These are phyloP conservation scores for Colletotrichum ledebouriae DNA, from an alignment of 2,329 filamentous ascomycete genomes.

Conservation along the genomic window DNA sequence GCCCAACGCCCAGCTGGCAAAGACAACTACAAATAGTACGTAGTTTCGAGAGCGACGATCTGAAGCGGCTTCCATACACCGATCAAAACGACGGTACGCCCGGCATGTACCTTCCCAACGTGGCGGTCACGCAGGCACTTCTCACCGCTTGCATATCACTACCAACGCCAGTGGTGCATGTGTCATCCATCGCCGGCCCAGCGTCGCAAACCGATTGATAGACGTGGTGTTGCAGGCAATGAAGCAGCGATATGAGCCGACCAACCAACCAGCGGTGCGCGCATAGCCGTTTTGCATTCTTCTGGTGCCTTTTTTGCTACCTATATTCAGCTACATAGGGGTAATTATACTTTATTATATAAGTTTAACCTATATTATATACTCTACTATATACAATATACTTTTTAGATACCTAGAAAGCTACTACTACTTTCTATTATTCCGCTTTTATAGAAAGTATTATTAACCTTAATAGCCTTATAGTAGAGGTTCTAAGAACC, in stretches of 20 bases:
- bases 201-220: slow-evolving; percentile 14
- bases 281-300: slow-evolving; percentile 29
- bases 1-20: too few relatives aligned
- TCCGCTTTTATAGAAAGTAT: too few relatives aligned
- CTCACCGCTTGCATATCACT: slow-evolving; percentile 22
- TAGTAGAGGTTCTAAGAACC: too few relatives aligned
- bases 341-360: too few relatives aligned
- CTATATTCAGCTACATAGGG: too few relatives aligned
- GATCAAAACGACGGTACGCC: not conserved
- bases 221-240: not conserved
- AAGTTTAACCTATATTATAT: too few relatives aligned
- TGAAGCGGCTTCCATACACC: not conserved
- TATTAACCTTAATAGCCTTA: too few relatives aligned
- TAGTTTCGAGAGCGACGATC: not conserved
- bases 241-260: not conserved
- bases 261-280: slow-evolving; percentile 19
- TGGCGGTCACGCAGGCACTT: slow-evolving; percentile 18
- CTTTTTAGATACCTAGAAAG: too few relatives aligned
- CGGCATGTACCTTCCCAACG: not conserved
- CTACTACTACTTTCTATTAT: too few relatives aligned
- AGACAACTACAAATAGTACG: not conserved
- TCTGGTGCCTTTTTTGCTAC: too few relatives aligned
- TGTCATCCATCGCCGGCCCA: slow-evolving; percentile 24
- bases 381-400: too few relatives aligned
- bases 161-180: slow-evolving; percentile 13